These are phyloP conservation scores for Fusarium odoratissimum DNA, from an alignment of 2,329 filamentous ascomycete genomes.

Conservation along the genomic window DNA sequence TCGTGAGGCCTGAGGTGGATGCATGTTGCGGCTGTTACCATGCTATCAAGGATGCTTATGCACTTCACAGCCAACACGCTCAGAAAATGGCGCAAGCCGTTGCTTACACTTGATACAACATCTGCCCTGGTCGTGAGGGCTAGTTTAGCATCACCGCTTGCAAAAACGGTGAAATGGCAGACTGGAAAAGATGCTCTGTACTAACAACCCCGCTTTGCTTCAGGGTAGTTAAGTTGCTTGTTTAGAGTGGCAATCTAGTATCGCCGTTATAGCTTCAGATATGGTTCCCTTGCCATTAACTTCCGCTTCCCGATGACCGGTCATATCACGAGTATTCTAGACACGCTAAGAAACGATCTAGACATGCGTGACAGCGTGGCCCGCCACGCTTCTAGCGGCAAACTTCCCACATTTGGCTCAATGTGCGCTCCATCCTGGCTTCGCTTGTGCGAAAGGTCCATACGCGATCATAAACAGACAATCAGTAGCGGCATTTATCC, in stretches of 20 bases:
- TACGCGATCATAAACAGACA: neutral
- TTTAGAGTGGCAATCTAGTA: neutral
- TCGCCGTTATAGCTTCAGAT: too few relatives aligned
- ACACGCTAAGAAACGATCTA: neutral
- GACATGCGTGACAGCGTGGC: neutral
- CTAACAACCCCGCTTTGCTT: neutral
- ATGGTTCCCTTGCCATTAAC: neutral
- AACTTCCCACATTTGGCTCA: neutral
- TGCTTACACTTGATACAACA: neutral
- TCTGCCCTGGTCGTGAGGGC: accelerated
- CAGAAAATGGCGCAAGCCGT: neutral
- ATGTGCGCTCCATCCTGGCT: neutral
- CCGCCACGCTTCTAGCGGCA: neutral
- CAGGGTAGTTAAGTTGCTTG: neutral
- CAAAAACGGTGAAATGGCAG: neutral
- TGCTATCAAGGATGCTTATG: neutral
- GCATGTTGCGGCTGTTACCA: neutral
- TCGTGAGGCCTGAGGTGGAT: neutral
- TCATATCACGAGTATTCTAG: neutral
- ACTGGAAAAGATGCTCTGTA: neutral
- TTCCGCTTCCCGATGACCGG: neutral
- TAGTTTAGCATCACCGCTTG: neutral
- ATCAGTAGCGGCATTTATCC: neutral
- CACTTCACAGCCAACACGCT: neutral
- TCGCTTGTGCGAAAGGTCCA: neutral